Conservation (phyloP, 352 stramenopile species). For the Globisporangium heterothallicum region DNA sequence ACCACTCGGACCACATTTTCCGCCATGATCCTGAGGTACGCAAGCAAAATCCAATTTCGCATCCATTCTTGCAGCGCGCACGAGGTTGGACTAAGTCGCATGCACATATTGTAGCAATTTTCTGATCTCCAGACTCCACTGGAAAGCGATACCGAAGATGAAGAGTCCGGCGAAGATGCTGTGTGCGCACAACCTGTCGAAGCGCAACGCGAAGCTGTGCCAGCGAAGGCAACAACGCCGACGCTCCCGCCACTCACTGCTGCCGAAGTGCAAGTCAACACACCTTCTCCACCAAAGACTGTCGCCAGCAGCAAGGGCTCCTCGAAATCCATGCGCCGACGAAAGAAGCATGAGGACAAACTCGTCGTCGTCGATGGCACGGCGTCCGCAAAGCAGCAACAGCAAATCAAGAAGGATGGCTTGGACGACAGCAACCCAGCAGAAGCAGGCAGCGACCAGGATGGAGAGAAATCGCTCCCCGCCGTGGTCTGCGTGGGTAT, state of each 20-base stretch:
- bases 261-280: conserved; percentile 8
- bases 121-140: conserved; percentile 24
- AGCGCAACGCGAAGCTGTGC: not conserved
- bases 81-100: not conserved
- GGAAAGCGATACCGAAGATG: conserved; percentile 57
- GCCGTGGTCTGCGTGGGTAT: conserved; percentile 44
- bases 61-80: not conserved
- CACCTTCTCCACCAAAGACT: not conserved
- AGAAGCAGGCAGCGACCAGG: conserved; percentile 3
- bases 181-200: not conserved
- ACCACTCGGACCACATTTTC: conserved; percentile 67
- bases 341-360: conserved; percentile 41
- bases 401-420: conserved; percentile 9
- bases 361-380: conserved; percentile 1
- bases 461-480: conserved; percentile 30
- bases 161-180: conserved; percentile 36
- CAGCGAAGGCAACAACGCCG: not conserved
- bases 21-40: conserved; percentile 47
- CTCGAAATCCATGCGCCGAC: conserved; percentile 20
- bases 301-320: conserved; percentile 2
- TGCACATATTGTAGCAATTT: not conserved
- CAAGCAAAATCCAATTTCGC: conserved; percentile 4
- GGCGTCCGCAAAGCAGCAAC: conserved; percentile 4
- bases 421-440: not conserved
- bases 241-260: conserved; percentile 12